phyloP scores from a whole-genome alignment of 2,329 filamentous ascomycete genomes.

The Didymella lethalis region DNA sequence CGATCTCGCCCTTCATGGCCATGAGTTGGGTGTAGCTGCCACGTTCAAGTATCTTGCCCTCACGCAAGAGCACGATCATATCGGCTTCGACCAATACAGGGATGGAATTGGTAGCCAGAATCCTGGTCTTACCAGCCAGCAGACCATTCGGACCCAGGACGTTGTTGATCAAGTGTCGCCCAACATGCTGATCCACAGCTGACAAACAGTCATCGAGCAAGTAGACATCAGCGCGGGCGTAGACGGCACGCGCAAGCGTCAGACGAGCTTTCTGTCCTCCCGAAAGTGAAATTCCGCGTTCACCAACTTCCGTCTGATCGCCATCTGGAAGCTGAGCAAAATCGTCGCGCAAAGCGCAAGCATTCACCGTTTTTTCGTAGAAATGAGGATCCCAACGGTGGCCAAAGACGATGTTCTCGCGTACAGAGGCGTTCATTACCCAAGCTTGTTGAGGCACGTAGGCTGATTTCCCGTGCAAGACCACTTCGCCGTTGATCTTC shows the following conservation, averaged over 20 bases:
- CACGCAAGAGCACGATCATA: constrained; percentile 83
- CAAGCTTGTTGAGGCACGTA: constrained; percentile 94
- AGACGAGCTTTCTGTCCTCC: constrained; percentile 96
- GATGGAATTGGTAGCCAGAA: constrained; percentile 95
- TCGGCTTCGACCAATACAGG: constrained; percentile 88
- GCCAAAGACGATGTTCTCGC: constrained; percentile 96
- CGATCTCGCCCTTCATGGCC: constrained; percentile 91
- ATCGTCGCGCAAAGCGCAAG: constrained; percentile 89
- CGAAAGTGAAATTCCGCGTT: constrained; percentile 93
- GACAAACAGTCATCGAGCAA: constrained; percentile 93
- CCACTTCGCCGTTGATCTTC: constrained; percentile 84
- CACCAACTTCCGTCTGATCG: constrained; percentile 94
- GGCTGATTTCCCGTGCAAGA: constrained; percentile 81
- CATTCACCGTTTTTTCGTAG: constrained; percentile 90
- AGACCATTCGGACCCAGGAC: constrained; percentile 88
- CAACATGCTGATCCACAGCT: constrained; percentile 97
- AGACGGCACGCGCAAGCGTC: constrained; percentile 90
- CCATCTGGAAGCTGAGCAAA: constrained; percentile 93
- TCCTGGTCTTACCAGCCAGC: constrained; percentile 83
- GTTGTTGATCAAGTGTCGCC: constrained; percentile 91
- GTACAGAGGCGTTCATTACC: constrained; percentile 98
- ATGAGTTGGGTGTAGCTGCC: constrained; percentile 91
- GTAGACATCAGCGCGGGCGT: constrained; percentile 95
- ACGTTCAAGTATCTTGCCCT: constrained; percentile 82
- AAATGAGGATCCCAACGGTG: constrained; percentile 93